Evolutionary conservation across 352 stramenopile species (phyloP), one percentile per base, ranked within the genome.

Genomic region (Globisporangium takayamanum): DNA sequence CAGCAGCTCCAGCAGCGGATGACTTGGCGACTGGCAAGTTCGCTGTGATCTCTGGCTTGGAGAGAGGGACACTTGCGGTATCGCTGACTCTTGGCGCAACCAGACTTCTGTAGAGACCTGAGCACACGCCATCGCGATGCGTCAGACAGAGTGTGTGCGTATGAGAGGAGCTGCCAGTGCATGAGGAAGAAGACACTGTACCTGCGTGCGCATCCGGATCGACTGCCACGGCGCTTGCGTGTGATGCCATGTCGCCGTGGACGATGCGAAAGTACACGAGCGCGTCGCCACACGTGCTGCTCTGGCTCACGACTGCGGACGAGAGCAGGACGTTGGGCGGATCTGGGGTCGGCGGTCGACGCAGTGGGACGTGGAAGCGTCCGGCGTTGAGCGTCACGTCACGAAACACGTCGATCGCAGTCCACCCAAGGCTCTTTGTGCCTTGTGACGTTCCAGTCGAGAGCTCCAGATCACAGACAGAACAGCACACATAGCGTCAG

Each of bases 381-480:
- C 76, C 74, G 22, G 52, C 51, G 25, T 22, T 28, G 44, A 80
- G 48, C 47, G 22, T 37, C 37, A 69, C 18, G 3, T 65, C 61
- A 28, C 46, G 57, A 50, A 87, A 87, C 0, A 83, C 42, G 1
- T 73, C 59, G 22, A 81, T 59, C 0, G 52, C 66, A 45, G 66
- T 76, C 76, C 76, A 84, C 18, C 73, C 76, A 33, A 84, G 50
- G 45, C 56, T 78, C n/a, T 47, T 68, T 41, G 64, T 20, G 41
- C 42, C 45, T 48, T 53, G 61, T 33, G 66, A 42, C 5, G 46
- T 33, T 5, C 63, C 14, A 8, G 48, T 67, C 16, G 69, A 54
- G 25, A 78, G 59, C 72, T 84, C 16, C 12, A 46, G 41, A 46
- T 46, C 12, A 14, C 20, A 42, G 4, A 14, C 2, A 36, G 47